Evolutionary conservation across 2,329 filamentous ascomycete genomes (phyloP), one percentile per base, ranked within the genome.

Genomic region (Fusarium nelsonii): DNA sequence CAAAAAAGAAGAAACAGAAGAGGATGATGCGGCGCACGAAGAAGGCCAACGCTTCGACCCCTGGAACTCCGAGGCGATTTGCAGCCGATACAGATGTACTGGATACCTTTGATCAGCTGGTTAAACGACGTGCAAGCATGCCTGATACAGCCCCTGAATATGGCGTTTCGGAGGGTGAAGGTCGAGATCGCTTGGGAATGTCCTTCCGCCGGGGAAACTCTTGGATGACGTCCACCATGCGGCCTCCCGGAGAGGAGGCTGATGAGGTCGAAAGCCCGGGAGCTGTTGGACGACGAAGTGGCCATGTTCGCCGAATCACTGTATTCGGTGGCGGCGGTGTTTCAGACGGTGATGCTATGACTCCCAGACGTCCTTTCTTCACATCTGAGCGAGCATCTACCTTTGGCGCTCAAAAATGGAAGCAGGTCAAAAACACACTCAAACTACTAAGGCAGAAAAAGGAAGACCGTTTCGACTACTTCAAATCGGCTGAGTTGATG

Each of bases 401-500:
- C 16, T 90, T 91, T 75, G 88, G 88, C 74, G 93, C 89, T 18
- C 92, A 95, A 74, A 93, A 92, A 82, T 99, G 96, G 96, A 91
- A 90, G 68, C 92, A 97, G 76, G 88, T 99, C 75, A 98, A 97
- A 81, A 93, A 93, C 70, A 94, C 94, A 1, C 81, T 98, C 48
- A 94, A 93, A 77, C 81, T 90, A 59, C 84, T 97, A 63, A 89
- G 93, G 67, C 89, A 92, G 73, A 92, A 91, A 78, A 97, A 92
- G 78, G 91, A 93, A 55, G 93, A 97, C 57, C 91, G 92, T 44
- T 91, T 97, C 64, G 96, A 99, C 78, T 94, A 96, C 76, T 91
- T 92, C 75, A 99, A 98, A 78, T 98, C 95, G 11, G 94, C 96
- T 3, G 96, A 99, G 78, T 84, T 99, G 46, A 95, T 99, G 88